Base-by-base conservation (phyloP, 352 stramenopile species). In the Globisporangium uncinulatum region DNA sequence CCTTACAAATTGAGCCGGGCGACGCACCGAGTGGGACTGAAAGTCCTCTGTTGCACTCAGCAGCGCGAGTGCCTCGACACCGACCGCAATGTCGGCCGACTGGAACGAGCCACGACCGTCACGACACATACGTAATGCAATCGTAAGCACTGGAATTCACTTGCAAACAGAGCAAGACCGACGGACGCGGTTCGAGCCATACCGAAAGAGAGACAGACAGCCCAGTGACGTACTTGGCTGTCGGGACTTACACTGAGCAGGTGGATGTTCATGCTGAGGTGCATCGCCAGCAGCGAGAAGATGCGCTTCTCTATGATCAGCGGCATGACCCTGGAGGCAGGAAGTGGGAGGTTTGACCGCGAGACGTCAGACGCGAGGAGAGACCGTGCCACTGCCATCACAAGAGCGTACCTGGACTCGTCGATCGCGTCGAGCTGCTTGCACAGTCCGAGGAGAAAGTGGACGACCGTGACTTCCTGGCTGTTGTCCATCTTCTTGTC, bases 31-130 rank as follows among this genome's bases (percentile, higher is more conserved):
- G 42, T 87, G 77, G 17, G 81, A 87, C 56, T 85, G 76, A 51
- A 93, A 95, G 67, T 96, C 85, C 64, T 96, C 86, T 32, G 85
- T 89, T 52, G 69, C 82, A 63, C 82, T 89, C 21, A 96, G 71
- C 15, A 92, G 70, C 9, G 81, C 70, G 31, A 97, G 70, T 0
- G 82, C 73, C 55, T 95, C 81, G 32, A 74, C 69, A 1, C 78
- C 85, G 3, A 87, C 70, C 9, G 67, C 63, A 1, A 91, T 39
- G 17, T 93, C 85, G 3, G 68, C 55, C 7, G 57, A 61, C 69
- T 88, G 54, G 45, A 29, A 54, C 4, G 44, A 57, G 4, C 7
- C 44, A n/a, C 24, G 24, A 29, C 24, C 24, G 14, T 32, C 6
- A 52, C 19, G 17, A 3, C 14, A 55, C 17, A 39, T 13, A 31